phyloP scores from a whole-genome alignment of 2,329 filamentous ascomycete species.

The Aureobasidium sp. region DNA sequence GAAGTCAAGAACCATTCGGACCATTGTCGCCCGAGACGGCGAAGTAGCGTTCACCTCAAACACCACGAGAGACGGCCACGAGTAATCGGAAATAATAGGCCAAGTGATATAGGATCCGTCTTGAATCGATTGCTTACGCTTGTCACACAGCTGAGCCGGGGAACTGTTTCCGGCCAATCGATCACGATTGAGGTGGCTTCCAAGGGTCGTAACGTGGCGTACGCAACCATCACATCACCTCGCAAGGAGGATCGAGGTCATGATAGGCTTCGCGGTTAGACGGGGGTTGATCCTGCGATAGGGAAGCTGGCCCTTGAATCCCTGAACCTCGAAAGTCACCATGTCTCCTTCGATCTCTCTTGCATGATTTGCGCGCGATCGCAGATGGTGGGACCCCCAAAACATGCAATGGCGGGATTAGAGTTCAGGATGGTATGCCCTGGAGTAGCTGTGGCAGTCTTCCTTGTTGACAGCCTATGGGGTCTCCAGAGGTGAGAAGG shows the following conservation, averaged over 20 bases:
- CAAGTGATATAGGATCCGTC: neutral
- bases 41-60: neutral
- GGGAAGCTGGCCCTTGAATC: neutral
- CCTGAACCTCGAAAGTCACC: neutral
- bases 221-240: too few relatives aligned
- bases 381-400: neutral
- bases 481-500: neutral
- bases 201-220: neutral
- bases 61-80: neutral
- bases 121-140: neutral
- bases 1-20: neutral
- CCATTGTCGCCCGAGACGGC: neutral
- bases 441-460: neutral
- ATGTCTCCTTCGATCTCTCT: neutral
- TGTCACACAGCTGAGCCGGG: neutral
- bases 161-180: neutral
- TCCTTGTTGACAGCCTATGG: neutral
- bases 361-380: neutral
- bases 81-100: neutral
- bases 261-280: conserved; percentile 1
- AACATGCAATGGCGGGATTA: neutral
- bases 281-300: neutral
- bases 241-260: neutral
- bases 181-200: neutral
- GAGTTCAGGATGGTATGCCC: neutral